A percentile compares a stretch with the other conserved stretches of the same genome.
phyloP scores from a whole-genome alignment of 2,329 filamentous ascomycete species.

The Calonectria hongkongensis region DNA sequence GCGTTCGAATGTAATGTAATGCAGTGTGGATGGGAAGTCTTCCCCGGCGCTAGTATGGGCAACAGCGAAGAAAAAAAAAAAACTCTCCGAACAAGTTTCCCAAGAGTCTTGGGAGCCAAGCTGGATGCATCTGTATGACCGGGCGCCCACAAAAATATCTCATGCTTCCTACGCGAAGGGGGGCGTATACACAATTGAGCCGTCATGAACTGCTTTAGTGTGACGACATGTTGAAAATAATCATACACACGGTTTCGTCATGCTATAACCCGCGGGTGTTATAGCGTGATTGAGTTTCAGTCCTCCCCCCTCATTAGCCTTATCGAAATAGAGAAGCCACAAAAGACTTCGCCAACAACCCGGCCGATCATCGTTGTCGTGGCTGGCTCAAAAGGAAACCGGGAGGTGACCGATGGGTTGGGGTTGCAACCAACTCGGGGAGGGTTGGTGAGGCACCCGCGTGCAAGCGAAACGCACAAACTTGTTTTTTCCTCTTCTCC shows the following conservation, averaged over 20 bases:
- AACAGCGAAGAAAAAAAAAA: not conserved
- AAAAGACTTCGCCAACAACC: conserved; percentile 1
- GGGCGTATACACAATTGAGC: conserved; percentile 1
- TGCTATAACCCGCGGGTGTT: conserved; percentile 2
- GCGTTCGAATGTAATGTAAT: conserved; percentile 12
- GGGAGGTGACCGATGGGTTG: conserved; percentile 49
- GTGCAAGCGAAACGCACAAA: conserved; percentile 21
- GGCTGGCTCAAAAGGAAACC: conserved; percentile 26
- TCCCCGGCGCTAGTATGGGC: conserved; percentile 34
- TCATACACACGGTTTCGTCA: not conserved
- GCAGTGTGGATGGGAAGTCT: conserved; percentile 17
- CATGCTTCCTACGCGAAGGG: conserved; percentile 19
- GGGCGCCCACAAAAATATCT: conserved; percentile 34
- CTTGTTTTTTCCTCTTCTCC: conserved; percentile 24
- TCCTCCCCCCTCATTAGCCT: conserved; percentile 17
- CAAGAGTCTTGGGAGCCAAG: not conserved
- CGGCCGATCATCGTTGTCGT: not conserved
- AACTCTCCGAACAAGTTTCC: conserved; percentile 10
- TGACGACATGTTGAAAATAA: conserved; percentile 13
- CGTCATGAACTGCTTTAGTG: not conserved
- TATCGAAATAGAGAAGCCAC: conserved; percentile 7
- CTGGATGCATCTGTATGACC: conserved; percentile 33
- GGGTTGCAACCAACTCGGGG: conserved; percentile 45
- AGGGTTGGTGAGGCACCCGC: conserved; percentile 22
- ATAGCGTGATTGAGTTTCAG: conserved; percentile 15